These are phyloP conservation scores for Saccharomyces hybrid DNA, from an alignment of 1,139 yeast genomes.

Conservation along the genomic window DNA sequence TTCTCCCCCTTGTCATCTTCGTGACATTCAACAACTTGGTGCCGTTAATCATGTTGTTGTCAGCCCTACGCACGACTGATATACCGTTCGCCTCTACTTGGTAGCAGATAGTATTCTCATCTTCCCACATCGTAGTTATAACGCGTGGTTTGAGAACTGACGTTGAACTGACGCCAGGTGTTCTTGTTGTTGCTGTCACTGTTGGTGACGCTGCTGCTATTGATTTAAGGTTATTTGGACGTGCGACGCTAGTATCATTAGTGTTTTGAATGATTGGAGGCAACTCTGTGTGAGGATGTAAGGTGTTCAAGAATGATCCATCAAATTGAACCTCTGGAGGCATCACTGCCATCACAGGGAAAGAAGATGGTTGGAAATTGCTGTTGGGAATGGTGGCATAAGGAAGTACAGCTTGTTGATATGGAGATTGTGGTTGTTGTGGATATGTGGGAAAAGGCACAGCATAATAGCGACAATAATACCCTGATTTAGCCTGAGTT, in stretches of 20 bases:
- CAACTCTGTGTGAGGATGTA: background rate
- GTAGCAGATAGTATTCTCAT: conserved; percentile 87
- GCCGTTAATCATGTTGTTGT: conserved; percentile 89
- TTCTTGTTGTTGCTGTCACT: background rate
- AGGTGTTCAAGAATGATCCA: background rate
- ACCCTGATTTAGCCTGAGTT: background rate
- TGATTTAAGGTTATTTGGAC: background rate
- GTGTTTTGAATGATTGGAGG: background rate
- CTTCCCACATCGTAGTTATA: conserved; percentile 96
- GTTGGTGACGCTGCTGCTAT: background rate
- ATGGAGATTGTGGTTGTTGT: background rate
- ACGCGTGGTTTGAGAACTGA: conserved; percentile 51
- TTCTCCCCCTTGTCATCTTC: conserved; percentile 90
- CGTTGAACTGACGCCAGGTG: background rate
- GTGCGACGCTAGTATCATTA: background rate
- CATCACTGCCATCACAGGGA: background rate
- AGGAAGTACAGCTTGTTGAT: background rate
- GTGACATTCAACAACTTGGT: conserved; percentile 88
- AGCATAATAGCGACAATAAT: background rate
- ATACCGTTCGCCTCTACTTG: conserved; percentile 93
- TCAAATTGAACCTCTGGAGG: background rate
- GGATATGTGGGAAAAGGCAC: background rate
- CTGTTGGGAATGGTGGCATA: background rate
- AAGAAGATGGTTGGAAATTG: background rate
- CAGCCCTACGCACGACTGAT: conserved; percentile 87